Evolutionary conservation across 352 stramenopile genomes (phyloP), one percentile per base, ranked within the genome.

Genomic region (Phytophthora crassamura): DNA sequence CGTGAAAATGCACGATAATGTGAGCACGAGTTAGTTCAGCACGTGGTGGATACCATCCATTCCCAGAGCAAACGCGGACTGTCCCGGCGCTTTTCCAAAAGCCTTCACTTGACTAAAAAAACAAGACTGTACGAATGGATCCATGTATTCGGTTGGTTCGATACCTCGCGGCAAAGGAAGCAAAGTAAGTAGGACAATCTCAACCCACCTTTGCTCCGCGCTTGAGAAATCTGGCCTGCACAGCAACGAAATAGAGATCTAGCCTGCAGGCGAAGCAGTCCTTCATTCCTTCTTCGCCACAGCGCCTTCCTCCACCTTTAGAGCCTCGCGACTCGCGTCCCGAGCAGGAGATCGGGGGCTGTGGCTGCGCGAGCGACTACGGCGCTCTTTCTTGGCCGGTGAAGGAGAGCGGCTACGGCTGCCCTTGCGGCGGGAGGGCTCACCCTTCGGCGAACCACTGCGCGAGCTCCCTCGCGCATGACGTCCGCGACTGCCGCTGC

Each of bases 351-450:
- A 71, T 61, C 66, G 73, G 6, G 67, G 64, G 16, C 74, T 83
- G 45, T 76, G 70, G 58, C 78, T 90, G 63, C 75, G 82, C 15
- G 82, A 90, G 28, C 78, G 82, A 48, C 74, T 83, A 56, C 78
- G 82, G 22, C 65, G 64, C 39, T 69, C 60, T 69, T 75, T 84
- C 43, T 75, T 72, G 12, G 61, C 57, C 18, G 64, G 74, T n/a
- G 78, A 84, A 25, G 67, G 76, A 12, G 80, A 89, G 22, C 50
- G 69, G 38, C 74, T 86, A 22, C 64, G 73, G 15, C 76, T 89
- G 33, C 69, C 83, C 36, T 79, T 78, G 14, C 70, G 74, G 41
- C 66, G 77, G 1, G 67, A 75, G 20, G 63, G 75, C 38, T 62
- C 76, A 18, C 75, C 74, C 34, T 80, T 82, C 1, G 66, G 75